Base-by-base conservation (phyloP, 371 early-diverging fungal genomes). In the Quaeritorhiza haematococci region DNA sequence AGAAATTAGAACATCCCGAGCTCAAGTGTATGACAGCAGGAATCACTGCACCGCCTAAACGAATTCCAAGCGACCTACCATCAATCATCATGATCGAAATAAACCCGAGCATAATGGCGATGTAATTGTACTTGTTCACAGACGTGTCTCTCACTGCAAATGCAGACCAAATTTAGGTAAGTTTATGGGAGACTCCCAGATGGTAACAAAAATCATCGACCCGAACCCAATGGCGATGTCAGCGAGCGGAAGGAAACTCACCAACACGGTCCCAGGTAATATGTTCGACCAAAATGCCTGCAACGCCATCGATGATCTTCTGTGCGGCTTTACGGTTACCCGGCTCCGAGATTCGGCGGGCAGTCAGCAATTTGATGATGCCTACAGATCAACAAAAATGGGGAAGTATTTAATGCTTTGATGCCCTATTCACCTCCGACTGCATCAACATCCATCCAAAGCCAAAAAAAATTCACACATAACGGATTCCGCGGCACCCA, bases 301-400 rank as follows among this genome's bases (percentile, higher is more conserved):
- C 75, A 29, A 74, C 58, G 8, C 33, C 48, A 33, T 70, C 68
- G 3, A 72, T 47, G 21, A 73, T 60, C 8, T 33, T 26, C 44
- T 64, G 66, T 3, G 85, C 82, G 33, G 78, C 74, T 4, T 80
- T 64, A 47, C 83, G 76, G 56, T 80, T 76, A 4, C 56, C 35
- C 13, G 68, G 54, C 24, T 83, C 83, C 30, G 76, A 67, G 15
- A 80, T 71, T 23, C 85, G 81, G 34, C 88, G 82, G 28, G 74
- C 72, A 13, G 84, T 79, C 1, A 88, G 73, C 49, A 84, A 72
- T 57, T 86, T 89, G 42, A 84, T 66, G 21, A 90, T 67, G 2
- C 79, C 83, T 82, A 64, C n/a, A 21, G 2, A 21, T 26, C 33
- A 43, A 19, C 23, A 33, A 23, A 29, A 56, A 21, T 19, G 21